Conservation (phyloP, 1,284 basidiomycete species). For the Boletus semigastroideus region DNA sequence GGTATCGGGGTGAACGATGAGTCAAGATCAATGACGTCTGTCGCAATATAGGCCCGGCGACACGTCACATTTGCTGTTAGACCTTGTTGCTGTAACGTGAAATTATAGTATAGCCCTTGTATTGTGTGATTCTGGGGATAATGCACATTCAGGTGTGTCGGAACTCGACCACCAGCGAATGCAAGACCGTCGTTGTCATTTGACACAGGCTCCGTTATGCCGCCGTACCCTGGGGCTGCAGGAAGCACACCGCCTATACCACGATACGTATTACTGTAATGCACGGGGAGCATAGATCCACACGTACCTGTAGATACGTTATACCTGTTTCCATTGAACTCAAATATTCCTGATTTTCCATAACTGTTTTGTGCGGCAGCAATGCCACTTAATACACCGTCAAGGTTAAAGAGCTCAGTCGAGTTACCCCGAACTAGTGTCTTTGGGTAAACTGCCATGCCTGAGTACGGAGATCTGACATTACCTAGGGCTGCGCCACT, state of each 20-base stretch:
- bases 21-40: not conserved
- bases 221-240: constrained; percentile 4
- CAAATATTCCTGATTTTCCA: constrained; percentile 13
- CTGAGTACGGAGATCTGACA: not conserved
- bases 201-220: not conserved
- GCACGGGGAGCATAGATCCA: not conserved
- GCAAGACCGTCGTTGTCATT: constrained; percentile 6
- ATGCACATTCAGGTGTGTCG: not conserved
- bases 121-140: not conserved
- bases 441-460: not conserved
- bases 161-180: constrained; percentile 7
- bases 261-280: not conserved
- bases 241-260: constrained; percentile 17
- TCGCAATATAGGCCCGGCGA: not conserved
- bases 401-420: constrained; percentile 11
- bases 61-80: constrained; percentile 16
- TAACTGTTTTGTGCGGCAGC: constrained; percentile 11
- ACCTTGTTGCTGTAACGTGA: constrained; percentile 15
- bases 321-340: constrained; percentile 20
- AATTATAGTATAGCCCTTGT: not conserved
- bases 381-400: constrained; percentile 15
- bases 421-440: constrained; percentile 13
- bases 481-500: constrained; percentile 7
- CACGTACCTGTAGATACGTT: constrained; percentile 16
- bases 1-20: constrained; percentile 4